Evolutionary conservation across 257 asterid genomes (phyloP).

Genomic region (Oldenlandia corymbosa): DNA sequence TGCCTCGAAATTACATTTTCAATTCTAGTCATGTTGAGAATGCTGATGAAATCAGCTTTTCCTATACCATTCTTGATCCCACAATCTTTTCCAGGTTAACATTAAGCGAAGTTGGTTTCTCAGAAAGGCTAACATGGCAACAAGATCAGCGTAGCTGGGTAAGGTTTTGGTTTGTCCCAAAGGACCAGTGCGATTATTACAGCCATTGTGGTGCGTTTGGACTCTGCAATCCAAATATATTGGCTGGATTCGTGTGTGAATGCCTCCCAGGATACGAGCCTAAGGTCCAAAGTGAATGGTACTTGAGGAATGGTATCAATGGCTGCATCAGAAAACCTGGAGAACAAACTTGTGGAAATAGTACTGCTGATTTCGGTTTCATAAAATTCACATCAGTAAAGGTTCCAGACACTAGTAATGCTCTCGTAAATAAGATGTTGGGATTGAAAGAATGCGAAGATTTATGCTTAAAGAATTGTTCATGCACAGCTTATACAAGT

Average conservation of each 20-base stretch:
- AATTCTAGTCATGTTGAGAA: conserved; percentile 23
- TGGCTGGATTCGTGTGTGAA: conserved; percentile 26
- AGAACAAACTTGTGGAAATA: conserved; percentile 12
- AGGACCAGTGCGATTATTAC: conserved; percentile 29
- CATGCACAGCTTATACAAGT: conserved; percentile 31
- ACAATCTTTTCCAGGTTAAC: conserved; percentile 25
- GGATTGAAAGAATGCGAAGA: conserved; percentile 24
- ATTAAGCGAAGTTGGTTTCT: conserved; percentile 28
- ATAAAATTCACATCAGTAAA: background rate
- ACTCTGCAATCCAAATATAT: conserved; percentile 21
- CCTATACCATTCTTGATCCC: conserved; percentile 21
- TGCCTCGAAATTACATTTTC: conserved; percentile 30
- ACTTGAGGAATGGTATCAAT: conserved; percentile 23
- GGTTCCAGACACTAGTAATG: conserved; percentile 5
- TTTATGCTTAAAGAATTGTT: conserved; percentile 30
- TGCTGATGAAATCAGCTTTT: conserved; percentile 23
- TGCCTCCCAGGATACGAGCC: conserved; percentile 39
- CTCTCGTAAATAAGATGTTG: conserved; percentile 20
- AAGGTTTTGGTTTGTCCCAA: conserved; percentile 26
- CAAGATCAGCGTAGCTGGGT: conserved; percentile 25
- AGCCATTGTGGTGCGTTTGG: conserved; percentile 25
- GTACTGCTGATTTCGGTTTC: conserved; percentile 3
- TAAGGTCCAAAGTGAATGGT: conserved; percentile 25
- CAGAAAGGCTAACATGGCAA: conserved; percentile 31
- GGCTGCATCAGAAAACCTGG: conserved; percentile 31